Conservation (phyloP, 768 basidiomycete genomes). For the Rhodocollybia butyracea region DNA sequence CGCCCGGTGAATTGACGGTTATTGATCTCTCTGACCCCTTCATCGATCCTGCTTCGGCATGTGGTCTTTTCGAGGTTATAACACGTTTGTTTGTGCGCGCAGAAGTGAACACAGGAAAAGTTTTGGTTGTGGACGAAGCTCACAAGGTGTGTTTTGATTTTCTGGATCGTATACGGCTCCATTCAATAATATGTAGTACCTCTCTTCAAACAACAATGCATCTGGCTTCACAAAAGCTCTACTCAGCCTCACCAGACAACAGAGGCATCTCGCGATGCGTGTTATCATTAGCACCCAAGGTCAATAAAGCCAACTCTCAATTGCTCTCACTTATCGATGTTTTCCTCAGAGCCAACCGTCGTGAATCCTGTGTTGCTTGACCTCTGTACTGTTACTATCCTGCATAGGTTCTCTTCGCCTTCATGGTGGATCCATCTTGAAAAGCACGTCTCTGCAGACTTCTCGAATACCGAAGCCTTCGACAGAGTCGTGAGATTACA, state of each 20-base stretch:
- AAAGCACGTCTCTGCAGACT: slow-evolving; percentile 64
- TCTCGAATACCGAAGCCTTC: slow-evolving; percentile 57
- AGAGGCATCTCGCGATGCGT: slow-evolving; percentile 70
- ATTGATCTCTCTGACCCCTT: slow-evolving; percentile 74
- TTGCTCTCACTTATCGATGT: background rate
- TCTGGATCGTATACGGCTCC: background rate
- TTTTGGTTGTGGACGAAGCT: slow-evolving; percentile 71
- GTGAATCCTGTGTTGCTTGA: slow-evolving; percentile 67
- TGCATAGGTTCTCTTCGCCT: slow-evolving; percentile 74
- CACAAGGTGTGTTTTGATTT: slow-evolving; percentile 50
- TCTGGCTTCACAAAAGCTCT: slow-evolving; percentile 58
- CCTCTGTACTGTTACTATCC: slow-evolving; percentile 59
- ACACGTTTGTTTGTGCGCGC: slow-evolving; percentile 62
- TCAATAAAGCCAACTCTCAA: slow-evolving; percentile 12
- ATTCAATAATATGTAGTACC: slow-evolving; percentile 42
- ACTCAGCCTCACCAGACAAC: slow-evolving; percentile 59
- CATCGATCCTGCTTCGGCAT: slow-evolving; percentile 63
- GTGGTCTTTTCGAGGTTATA: slow-evolving; percentile 68
- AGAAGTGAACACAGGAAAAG: slow-evolving; percentile 58
- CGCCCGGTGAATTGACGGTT: slow-evolving; percentile 58
- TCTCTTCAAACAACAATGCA: slow-evolving; percentile 41
- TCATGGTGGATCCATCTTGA: slow-evolving; percentile 72
- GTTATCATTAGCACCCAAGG: slow-evolving; percentile 77
- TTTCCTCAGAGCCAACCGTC: slow-evolving; percentile 56
- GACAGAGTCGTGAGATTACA: slow-evolving; percentile 62